Conservation (phyloP, 495 filamentous ascomycete genomes). For the Penicillium coffeae region DNA sequence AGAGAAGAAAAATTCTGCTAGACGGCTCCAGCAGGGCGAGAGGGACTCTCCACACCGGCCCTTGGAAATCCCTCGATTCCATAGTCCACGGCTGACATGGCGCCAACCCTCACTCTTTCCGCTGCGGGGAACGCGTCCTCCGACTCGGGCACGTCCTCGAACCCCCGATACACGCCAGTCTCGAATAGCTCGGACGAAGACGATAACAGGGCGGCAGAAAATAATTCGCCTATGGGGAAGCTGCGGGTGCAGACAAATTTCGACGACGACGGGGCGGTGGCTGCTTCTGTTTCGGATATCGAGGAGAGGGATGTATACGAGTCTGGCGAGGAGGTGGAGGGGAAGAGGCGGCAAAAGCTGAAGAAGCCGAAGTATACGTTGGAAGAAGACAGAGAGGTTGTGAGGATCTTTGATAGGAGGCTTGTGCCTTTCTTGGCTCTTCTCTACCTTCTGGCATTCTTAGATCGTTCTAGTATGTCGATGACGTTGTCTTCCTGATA, state of each 20-base stretch:
- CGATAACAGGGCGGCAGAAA: slow-evolving; percentile 3
- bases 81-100: slow-evolving; percentile 17
- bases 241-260: slow-evolving; percentile 40
- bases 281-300: slow-evolving; percentile 19
- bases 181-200: slow-evolving; percentile 32
- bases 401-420: slow-evolving; percentile 68
- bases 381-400: slow-evolving; percentile 69
- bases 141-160: slow-evolving; percentile 27
- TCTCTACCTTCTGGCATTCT: slow-evolving; percentile 76
- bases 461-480: slow-evolving; percentile 70
- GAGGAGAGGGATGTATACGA: slow-evolving; percentile 28
- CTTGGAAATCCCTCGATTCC: neutral
- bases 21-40: neutral
- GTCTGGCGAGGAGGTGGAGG: slow-evolving; percentile 27
- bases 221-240: slow-evolving; percentile 12
- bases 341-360: slow-evolving; percentile 11
- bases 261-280: slow-evolving; percentile 7
- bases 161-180: slow-evolving; percentile 32
- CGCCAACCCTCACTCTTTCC: slow-evolving; percentile 23
- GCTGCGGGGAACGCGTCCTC: slow-evolving; percentile 25
- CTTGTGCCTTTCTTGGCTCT: slow-evolving; percentile 77
- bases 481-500: neutral
- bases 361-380: slow-evolving; percentile 52
- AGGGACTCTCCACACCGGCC: neutral
- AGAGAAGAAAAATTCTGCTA: neutral